phyloP scores from a whole-genome alignment of 176 grass and related monocot species.

The Carex pumila region DNA sequence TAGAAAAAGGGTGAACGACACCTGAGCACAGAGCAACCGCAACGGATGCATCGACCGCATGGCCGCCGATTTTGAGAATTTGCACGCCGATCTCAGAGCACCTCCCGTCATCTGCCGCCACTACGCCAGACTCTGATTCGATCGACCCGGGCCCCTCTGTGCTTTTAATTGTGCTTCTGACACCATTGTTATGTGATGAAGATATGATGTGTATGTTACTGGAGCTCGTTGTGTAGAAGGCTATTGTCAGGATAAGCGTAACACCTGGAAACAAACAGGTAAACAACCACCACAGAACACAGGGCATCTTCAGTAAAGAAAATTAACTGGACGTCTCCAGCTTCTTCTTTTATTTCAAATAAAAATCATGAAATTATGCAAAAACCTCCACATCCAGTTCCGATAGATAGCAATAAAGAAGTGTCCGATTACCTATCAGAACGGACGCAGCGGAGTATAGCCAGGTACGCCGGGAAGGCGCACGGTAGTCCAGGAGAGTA shows the following conservation, averaged over 20 bases:
- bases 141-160: slow-evolving; percentile 26
- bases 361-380: not conserved
- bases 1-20: slow-evolving; percentile 83
- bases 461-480: not conserved
- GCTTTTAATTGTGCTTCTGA: not conserved
- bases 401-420: not conserved
- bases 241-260: not conserved
- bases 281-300: not conserved
- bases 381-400: not conserved
- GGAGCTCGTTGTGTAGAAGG: not conserved
- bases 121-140: slow-evolving; percentile 37
- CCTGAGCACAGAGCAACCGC: slow-evolving; percentile 73
- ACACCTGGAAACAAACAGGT: not conserved
- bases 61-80: slow-evolving; percentile 57
- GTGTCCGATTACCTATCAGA: not conserved
- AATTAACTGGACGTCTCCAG: not conserved
- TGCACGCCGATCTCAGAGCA: slow-evolving; percentile 71
- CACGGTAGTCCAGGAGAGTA: not conserved
- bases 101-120: slow-evolving; percentile 67
- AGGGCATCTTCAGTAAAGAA: not conserved
- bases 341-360: not conserved
- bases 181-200: not conserved
- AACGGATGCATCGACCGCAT: slow-evolving; percentile 76
- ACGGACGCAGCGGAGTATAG: not conserved
- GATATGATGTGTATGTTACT: not conserved